Conservation (phyloP, 176 grass and related monocot species). For the Elaeis guineensis region DNA sequence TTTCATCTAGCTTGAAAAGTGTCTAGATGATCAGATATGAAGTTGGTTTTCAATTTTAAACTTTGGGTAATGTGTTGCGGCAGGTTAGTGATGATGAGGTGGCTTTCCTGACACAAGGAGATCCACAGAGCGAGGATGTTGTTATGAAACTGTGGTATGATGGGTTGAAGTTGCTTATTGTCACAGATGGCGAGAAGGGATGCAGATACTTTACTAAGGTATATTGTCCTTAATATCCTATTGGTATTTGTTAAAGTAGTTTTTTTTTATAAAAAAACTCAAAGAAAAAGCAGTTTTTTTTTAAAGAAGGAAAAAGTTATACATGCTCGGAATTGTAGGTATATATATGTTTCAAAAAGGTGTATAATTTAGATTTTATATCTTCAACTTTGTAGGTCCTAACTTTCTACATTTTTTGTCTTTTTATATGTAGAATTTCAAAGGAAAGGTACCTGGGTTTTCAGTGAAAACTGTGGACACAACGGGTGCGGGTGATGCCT, state of each 20-base stretch:
- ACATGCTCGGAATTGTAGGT: too few relatives aligned
- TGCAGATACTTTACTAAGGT: conserved; percentile 96
- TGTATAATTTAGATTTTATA: too few relatives aligned
- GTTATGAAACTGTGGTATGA: conserved; percentile 82
- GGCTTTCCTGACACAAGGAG: conserved; percentile 60
- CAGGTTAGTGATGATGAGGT: conserved; percentile 87
- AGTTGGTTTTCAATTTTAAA: too few relatives aligned
- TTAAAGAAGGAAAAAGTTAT: too few relatives aligned
- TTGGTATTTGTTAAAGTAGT: background rate
- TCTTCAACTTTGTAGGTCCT: too few relatives aligned
- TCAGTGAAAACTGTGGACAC: conserved; percentile 69
- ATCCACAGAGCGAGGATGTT: conserved; percentile 51
- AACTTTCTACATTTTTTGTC: background rate
- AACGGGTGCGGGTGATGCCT: conserved; percentile 82
- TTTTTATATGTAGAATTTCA: conserved; percentile 45
- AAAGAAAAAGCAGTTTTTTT: too few relatives aligned
- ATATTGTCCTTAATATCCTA: background rate
- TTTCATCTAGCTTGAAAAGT: too few relatives aligned
- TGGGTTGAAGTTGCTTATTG: conserved; percentile 69
- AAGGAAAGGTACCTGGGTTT: conserved; percentile 54
- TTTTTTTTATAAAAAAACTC: too few relatives aligned
- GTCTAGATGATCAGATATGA: too few relatives aligned
- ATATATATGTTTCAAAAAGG: too few relatives aligned
- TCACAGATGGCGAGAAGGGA: conserved; percentile 82
- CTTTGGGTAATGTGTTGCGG: too few relatives aligned